phyloP scores from a whole-genome alignment of 768 basidiomycete genomes.

The Phaffia tasmanica region DNA sequence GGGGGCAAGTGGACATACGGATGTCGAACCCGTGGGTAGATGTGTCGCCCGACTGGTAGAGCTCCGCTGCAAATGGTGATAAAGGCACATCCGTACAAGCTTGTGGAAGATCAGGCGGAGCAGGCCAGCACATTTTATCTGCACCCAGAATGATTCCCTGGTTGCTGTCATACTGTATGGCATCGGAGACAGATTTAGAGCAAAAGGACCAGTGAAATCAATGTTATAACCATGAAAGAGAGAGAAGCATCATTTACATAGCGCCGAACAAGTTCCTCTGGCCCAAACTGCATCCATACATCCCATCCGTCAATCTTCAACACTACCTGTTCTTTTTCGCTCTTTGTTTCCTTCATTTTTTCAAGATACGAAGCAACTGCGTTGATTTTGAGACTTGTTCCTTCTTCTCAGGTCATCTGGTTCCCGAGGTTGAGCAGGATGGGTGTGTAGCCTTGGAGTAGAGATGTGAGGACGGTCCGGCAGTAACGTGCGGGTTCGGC shows the following conservation, averaged over 20 bases:
- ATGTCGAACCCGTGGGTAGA: neutral
- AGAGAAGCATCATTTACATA: no score
- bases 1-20: neutral
- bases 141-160: conserved; percentile 3
- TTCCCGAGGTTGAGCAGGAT: conserved; percentile 6
- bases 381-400: neutral
- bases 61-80: neutral
- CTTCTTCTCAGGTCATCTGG: neutral
- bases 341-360: neutral
- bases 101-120: neutral
- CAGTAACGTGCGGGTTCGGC: conserved; percentile 2
- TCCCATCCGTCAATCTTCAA: no score
- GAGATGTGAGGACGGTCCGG: neutral
- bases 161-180: neutral
- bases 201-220: no score
- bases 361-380: neutral
- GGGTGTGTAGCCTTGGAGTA: conserved; percentile 9
- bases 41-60: no score
- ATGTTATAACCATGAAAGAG: no score
- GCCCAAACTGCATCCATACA: no score
- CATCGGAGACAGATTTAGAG: no score
- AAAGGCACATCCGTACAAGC: neutral
- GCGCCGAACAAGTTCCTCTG: no score
- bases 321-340: no score
- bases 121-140: conserved; percentile 5